phyloP scores from a whole-genome alignment of 2,329 filamentous ascomycete genomes.

The Botrytis tulipae region DNA sequence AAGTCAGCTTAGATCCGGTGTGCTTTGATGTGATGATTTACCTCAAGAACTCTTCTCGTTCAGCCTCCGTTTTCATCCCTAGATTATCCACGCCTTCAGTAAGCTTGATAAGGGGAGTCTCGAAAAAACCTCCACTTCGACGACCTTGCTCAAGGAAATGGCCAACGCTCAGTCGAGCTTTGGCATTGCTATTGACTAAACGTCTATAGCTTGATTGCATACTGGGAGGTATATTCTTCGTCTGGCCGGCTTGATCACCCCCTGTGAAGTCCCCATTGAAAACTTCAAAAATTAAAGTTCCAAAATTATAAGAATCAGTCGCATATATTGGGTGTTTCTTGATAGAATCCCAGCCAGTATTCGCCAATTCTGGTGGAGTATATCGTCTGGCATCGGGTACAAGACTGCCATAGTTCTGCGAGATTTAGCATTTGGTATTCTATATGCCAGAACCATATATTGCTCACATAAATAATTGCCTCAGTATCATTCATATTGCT shows the following conservation, averaged over 20 bases:
- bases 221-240: slow-evolving; percentile 77
- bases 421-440: slow-evolving; percentile 16
- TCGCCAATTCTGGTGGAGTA: slow-evolving; percentile 80
- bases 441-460: no score
- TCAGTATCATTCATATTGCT: slow-evolving; percentile 97
- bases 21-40: slow-evolving; percentile 38
- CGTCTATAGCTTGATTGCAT: slow-evolving; percentile 94
- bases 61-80: slow-evolving; percentile 79
- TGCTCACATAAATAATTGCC: slow-evolving; percentile 75
- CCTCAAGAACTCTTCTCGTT: slow-evolving; percentile 82
- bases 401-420: slow-evolving; percentile 77
- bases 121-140: slow-evolving; percentile 81
- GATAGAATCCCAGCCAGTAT: slow-evolving; percentile 86
- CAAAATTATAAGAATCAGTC: slow-evolving; percentile 84
- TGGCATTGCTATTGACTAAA: slow-evolving; percentile 84
- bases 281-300: slow-evolving; percentile 80
- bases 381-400: slow-evolving; percentile 84
- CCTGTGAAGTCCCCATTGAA: slow-evolving; percentile 84
- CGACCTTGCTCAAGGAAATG: slow-evolving; percentile 89
- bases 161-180: slow-evolving; percentile 76
- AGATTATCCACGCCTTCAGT: slow-evolving; percentile 92
- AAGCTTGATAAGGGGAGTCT: slow-evolving; percentile 86
- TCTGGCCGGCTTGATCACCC: slow-evolving; percentile 77
- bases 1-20: slow-evolving; percentile 15
- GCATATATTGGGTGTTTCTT: slow-evolving; percentile 79